phyloP scores from a whole-genome alignment of 176 grass and related monocot genomes.

The Elaeis guineensis region DNA sequence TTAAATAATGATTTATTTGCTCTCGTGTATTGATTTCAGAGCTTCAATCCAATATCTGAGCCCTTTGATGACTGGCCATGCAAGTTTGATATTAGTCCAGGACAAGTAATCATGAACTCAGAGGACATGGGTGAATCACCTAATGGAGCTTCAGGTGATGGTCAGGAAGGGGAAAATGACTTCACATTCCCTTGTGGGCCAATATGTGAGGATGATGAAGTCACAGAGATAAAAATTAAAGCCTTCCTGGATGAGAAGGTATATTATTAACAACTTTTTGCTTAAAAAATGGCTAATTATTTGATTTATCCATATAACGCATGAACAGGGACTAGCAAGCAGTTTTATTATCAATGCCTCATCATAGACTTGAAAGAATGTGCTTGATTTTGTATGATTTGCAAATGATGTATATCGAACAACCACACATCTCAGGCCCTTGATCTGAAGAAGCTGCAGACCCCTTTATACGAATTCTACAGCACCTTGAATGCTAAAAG shows the following conservation, averaged over 20 bases:
- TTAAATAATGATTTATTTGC: background rate
- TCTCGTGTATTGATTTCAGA: slow-evolving; percentile 33
- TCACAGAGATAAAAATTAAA: slow-evolving; percentile 86
- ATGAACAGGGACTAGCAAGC: too few species aligned
- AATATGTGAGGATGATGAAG: slow-evolving; percentile 73
- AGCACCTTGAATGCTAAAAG: slow-evolving; percentile 58
- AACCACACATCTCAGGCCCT: slow-evolving; percentile 43
- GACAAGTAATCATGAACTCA: slow-evolving; percentile 32
- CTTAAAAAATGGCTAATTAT: too few species aligned
- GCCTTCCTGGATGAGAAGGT: slow-evolving; percentile 98
- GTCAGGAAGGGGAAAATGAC: slow-evolving; percentile 34
- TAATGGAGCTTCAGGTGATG: slow-evolving; percentile 28
- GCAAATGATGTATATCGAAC: too few species aligned
- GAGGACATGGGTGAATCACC: slow-evolving; percentile 37
- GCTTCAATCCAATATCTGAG: slow-evolving; percentile 85
- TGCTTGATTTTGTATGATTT: too few species aligned
- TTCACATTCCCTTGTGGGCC: slow-evolving; percentile 58
- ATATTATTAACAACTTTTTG: background rate
- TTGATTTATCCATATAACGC: too few species aligned
- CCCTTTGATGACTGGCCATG: slow-evolving; percentile 73
- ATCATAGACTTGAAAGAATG: too few species aligned
- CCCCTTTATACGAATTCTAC: slow-evolving; percentile 93
- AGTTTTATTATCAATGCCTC: too few species aligned
- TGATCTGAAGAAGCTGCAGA: slow-evolving; percentile 95
- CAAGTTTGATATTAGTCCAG: slow-evolving; percentile 46